Percentiles rank a stretch among this genome's conserved stretches.
phyloP scores from a whole-genome alignment of 768 basidiomycete genomes.

The Tulasnella sp. region DNA sequence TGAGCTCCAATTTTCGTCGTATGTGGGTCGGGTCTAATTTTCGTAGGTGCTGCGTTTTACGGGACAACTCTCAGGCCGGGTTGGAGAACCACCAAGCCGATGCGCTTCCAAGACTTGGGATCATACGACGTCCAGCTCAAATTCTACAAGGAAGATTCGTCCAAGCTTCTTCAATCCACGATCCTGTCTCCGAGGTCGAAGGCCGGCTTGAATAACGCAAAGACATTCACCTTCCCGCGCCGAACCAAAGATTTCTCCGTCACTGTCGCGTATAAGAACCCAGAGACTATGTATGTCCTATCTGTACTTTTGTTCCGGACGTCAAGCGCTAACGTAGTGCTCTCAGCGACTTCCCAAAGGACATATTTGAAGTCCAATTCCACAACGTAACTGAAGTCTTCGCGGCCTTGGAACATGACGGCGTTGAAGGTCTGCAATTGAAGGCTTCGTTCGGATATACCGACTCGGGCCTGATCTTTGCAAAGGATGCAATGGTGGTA shows the following conservation, averaged over 20 bases:
- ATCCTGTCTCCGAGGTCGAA: conserved; percentile 73
- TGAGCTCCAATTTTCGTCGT: conserved; percentile 20
- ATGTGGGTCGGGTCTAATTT: not conserved
- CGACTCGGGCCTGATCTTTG: conserved; percentile 74
- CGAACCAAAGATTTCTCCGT: conserved; percentile 73
- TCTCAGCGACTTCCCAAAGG: conserved; percentile 54
- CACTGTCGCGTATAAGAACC: conserved; percentile 62
- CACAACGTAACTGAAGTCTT: conserved; percentile 62
- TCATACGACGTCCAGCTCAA: conserved; percentile 68
- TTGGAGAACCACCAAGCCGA: conserved; percentile 82
- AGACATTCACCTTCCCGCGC: conserved; percentile 67
- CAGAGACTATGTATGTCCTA: conserved; percentile 39
- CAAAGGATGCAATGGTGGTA: conserved; percentile 63
- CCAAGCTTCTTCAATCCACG: conserved; percentile 48
- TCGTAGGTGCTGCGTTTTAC: conserved; percentile 69
- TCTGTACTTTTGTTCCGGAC: not conserved
- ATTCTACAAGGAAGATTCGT: conserved; percentile 57
- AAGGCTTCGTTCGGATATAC: conserved; percentile 75
- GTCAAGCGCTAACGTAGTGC: conserved; percentile 3
- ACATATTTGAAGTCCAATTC: conserved; percentile 62
- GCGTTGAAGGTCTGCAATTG: conserved; percentile 61
- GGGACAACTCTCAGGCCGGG: conserved; percentile 79
- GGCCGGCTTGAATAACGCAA: conserved; percentile 49
- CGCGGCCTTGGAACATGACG: conserved; percentile 69
- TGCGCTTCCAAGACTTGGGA: conserved; percentile 65